Base-by-base conservation (phyloP, 805 yeast species). In the Torulaspora delbrueckii region DNA sequence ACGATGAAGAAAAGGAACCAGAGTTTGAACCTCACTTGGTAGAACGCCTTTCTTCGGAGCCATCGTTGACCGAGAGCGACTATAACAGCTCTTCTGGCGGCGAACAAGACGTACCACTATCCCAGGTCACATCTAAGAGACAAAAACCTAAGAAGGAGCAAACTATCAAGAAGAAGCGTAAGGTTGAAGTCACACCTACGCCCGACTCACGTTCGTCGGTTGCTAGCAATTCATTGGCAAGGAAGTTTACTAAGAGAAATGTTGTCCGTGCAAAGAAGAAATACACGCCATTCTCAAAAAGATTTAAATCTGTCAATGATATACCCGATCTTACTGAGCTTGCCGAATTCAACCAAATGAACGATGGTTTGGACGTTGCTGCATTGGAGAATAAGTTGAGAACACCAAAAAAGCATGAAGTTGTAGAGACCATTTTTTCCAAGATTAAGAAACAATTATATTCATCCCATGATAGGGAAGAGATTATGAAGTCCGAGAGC, bases 381-480 rank as follows among this genome's bases (percentile, higher is more conserved):
- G 56, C 56, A 8, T 39, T 63, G 23, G 64, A 63, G 45, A 52
- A 56, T 23, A 57, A 53, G 45, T 35, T 69, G 12, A 66, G 67
- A 35, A 74, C 78, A 0, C 72, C 71, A 28, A 62, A 68, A 39
- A 60, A 65, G 25, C 60, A 72, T 32, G 72, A 58, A 18, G 54
- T 58, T 12, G 63, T 60, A 4, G 68, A 64, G 36, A 65, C 67
- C 3, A 60, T 63, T 39, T 65, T 60, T 42, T 62, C 70, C 0
- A 64, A 58, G 42, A 61, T 63, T 4, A 63, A 64, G 34, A 59
- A 60, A 62, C 56, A 62, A 55, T 55, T 57, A 61, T 71, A 59
- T 56, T 77, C 53, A 68, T 75, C 61, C 56, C 78, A 35, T 65
- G 78, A 42, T 60, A 73, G 45, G 42, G 65, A 59, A 39, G 59